Evolutionary conservation across 495 filamentous ascomycete genomes (phyloP).

Genomic region (Aspergillus bridgeri): DNA sequence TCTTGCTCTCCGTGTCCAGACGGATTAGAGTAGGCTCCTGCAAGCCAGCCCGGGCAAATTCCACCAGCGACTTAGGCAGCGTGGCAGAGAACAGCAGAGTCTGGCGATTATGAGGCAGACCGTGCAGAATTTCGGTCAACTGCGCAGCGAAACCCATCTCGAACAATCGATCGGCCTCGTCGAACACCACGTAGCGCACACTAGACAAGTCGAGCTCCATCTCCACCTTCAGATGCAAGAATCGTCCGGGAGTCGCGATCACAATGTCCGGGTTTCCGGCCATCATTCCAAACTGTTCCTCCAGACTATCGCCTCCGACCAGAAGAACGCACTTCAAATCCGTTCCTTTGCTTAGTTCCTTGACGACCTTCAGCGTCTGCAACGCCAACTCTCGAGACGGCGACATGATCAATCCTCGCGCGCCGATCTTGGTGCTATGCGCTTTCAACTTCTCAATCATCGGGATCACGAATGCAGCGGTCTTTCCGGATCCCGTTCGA

Average conservation of each 20-base stretch:
- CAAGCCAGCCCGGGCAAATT: conserved; percentile 90
- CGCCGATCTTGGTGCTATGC: conserved; percentile 82
- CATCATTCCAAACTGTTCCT: conserved; percentile 95
- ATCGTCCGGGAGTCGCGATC: conserved; percentile 93
- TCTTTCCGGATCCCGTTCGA: conserved; percentile 93
- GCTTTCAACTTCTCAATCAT: conserved; percentile 92
- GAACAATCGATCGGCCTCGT: conserved; percentile 94
- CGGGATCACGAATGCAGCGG: conserved; percentile 94
- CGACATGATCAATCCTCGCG: conserved; percentile 81
- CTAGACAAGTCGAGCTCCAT: conserved; percentile 86
- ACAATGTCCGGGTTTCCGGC: conserved; percentile 91
- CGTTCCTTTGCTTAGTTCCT: conserved; percentile 85
- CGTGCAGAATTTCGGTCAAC: conserved; percentile 87
- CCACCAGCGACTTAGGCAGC: conserved; percentile 85
- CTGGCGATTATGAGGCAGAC: conserved; percentile 77
- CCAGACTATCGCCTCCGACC: conserved; percentile 91
- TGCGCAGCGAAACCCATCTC: conserved; percentile 97
- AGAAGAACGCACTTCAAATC: conserved; percentile 85
- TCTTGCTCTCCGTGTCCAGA: conserved; percentile 89
- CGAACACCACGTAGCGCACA: conserved; percentile 89
- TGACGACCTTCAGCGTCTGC: conserved; percentile 94
- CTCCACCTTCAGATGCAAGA: conserved; percentile 92
- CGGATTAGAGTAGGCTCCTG: conserved; percentile 85
- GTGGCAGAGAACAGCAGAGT: conserved; percentile 95
- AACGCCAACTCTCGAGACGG: conserved; percentile 90